Base-by-base conservation (phyloP, 192 early-diverging fungal species). In the Gonapodya prolifera region DNA sequence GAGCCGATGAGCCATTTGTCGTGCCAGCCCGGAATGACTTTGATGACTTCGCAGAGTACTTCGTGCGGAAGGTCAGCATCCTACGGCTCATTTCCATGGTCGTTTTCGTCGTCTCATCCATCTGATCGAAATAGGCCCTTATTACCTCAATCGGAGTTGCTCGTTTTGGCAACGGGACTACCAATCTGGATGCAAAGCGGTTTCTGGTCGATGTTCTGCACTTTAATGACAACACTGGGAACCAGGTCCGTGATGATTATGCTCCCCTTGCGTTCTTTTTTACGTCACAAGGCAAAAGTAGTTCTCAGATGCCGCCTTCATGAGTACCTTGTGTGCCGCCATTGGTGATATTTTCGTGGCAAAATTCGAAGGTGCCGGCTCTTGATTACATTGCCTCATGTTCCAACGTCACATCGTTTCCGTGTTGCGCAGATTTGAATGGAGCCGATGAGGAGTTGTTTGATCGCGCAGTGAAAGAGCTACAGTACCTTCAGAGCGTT, bases 191-290 rank as follows among this genome's bases (percentile, higher is more conserved):
- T 2, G 87, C 90, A 1, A 87, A 92, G 0, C 79, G 86, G 2
- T 85, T 94, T 33, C 76, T 99, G 34, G 76, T 96, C 75, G 87
- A 91, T 33, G 82, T 95, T n/a, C 84, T 98, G 74, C 83, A 88
- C 45, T 94, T 91, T 83, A 99, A 99, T 82, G 95, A 98, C 82
- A 99, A 98, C 79, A 91, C 92, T 69, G 90, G 91, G 70, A 98
- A 97, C 80, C 82, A 84, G 79, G 86, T 87, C 83, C 82, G 71
- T 1, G n/a, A 13, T 28, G 17, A 35, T 77, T 30, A 34, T 69
- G 18, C 70, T 16, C 61, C 0, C 28, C 35, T 78, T n/a, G 16
- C 0, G 2, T 31, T 16, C 23, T 23, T 30, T 78, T 61, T 16
- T 23, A 61, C 8, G 8, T 8, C 8, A 23, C 23, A 23, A 23